These are phyloP conservation scores for Nicotiana attenuata DNA, from an alignment of 257 asterid species.

Conservation along the genomic window DNA sequence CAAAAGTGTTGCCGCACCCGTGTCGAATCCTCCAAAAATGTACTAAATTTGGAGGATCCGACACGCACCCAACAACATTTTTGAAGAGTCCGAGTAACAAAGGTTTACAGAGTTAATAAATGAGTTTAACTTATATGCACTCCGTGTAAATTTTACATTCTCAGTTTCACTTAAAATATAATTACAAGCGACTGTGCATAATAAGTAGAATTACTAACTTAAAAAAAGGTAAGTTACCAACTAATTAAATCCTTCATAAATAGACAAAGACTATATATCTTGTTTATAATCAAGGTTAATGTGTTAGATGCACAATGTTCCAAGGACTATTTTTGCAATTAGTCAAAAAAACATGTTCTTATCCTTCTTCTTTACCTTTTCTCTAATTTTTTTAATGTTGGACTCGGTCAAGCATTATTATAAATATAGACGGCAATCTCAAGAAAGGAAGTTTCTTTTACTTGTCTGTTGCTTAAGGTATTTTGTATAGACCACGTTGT, in stretches of 20 bases:
- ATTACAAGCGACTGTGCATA: too few relatives aligned
- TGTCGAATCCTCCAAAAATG: too few relatives aligned
- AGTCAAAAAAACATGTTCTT: neutral
- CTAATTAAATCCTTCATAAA: neutral
- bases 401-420: neutral
- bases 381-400: neutral
- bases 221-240: too few relatives aligned
- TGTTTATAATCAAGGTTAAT: neutral
- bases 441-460: slow-evolving; percentile 2
- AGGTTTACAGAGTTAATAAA: too few relatives aligned
- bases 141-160: too few relatives aligned
- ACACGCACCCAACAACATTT: too few relatives aligned
- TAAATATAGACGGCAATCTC: neutral
- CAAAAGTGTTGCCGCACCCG: too few relatives aligned
- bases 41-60: too few relatives aligned
- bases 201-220: too few relatives aligned
- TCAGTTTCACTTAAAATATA: too few relatives aligned
- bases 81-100: too few relatives aligned
- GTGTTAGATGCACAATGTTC: neutral
- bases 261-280: neutral
- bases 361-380: neutral
- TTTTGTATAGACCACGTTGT: neutral
- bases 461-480: slow-evolving; percentile 4
- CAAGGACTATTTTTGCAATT: neutral
- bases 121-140: too few relatives aligned